Evolutionary conservation across 108 stramenopile species (phyloP).

Genomic region (Aurantiochytrium sp.): DNA sequence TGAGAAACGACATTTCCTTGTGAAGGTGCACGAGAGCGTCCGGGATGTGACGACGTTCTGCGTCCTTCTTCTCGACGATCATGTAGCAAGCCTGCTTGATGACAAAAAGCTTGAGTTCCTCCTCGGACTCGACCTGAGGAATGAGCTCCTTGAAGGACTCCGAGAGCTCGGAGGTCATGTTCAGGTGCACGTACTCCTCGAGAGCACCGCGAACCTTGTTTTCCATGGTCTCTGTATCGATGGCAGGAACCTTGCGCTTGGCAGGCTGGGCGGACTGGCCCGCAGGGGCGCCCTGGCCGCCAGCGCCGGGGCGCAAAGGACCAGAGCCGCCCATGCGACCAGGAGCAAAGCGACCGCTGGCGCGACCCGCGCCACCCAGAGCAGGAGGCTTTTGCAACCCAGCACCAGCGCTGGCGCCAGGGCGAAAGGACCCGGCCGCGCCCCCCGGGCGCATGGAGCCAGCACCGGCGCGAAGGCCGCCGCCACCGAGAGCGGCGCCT

Average conservation of each 20-base stretch:
- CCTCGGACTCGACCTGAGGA: not conserved
- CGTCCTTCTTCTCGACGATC: constrained; percentile 19
- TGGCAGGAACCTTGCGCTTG: not conserved
- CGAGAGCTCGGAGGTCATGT: not conserved
- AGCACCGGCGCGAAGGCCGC: not conserved
- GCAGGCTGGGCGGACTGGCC: not conserved
- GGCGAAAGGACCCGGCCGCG: not conserved
- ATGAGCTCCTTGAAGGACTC: not conserved
- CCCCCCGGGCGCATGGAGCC: not conserved
- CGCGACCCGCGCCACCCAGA: not conserved
- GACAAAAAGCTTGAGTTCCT: not conserved
- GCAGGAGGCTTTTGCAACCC: not conserved
- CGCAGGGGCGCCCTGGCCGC: not conserved
- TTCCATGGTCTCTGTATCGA: not conserved
- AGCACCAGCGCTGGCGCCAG: not conserved
- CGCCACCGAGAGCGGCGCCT: not conserved
- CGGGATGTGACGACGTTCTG: not conserved
- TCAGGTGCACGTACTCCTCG: not conserved
- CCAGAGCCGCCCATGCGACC: not conserved
- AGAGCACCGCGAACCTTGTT: not conserved
- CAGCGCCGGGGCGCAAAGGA: not conserved
- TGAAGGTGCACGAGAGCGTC: not conserved
- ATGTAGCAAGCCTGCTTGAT: not conserved
- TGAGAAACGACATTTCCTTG: not conserved
- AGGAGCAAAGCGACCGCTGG: not conserved